These are phyloP conservation scores for Fusarium annulatum DNA, from an alignment of 2,329 filamentous ascomycete genomes.

Conservation along the genomic window DNA sequence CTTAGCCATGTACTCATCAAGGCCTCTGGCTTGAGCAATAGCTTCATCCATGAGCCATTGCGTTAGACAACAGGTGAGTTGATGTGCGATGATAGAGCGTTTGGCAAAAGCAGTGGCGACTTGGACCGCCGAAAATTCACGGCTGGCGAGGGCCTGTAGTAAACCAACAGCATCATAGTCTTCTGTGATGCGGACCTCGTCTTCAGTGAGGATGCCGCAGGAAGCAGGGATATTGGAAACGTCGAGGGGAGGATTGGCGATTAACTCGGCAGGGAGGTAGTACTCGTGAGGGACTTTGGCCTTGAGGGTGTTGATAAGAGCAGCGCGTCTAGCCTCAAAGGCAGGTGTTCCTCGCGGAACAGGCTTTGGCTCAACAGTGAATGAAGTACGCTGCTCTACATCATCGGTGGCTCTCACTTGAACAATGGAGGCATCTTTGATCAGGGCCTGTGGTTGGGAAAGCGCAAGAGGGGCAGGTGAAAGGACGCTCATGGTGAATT, in stretches of 20 bases:
- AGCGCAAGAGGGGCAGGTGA: background rate
- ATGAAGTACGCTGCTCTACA: constrained; percentile 50
- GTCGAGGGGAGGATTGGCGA: background rate
- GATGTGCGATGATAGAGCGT: constrained; percentile 21
- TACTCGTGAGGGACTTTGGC: background rate
- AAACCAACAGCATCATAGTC: background rate
- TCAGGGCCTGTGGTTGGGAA: fast-evolving
- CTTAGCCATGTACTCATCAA: constrained; percentile 18
- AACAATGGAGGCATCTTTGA: background rate
- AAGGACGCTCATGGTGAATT: background rate
- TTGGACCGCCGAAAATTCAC: background rate
- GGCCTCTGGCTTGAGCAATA: constrained; percentile 1
- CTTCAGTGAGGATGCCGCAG: background rate
- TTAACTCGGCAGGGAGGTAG: background rate
- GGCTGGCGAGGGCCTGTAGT: background rate
- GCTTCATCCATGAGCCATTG: constrained; percentile 33
- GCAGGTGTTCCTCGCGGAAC: background rate
- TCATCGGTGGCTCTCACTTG: background rate
- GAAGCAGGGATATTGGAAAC: background rate
- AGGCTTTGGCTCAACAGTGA: constrained; percentile 30
- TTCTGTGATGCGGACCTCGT: background rate
- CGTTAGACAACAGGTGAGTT: constrained; percentile 24
- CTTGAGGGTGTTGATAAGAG: background rate
- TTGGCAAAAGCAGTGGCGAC: constrained; percentile 23
- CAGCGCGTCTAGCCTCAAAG: background rate